A percentile compares a stretch with the other conserved stretches of the same genome.
Conservation (phyloP, 805 yeast species). For the Myxozyma neglecta region DNA sequence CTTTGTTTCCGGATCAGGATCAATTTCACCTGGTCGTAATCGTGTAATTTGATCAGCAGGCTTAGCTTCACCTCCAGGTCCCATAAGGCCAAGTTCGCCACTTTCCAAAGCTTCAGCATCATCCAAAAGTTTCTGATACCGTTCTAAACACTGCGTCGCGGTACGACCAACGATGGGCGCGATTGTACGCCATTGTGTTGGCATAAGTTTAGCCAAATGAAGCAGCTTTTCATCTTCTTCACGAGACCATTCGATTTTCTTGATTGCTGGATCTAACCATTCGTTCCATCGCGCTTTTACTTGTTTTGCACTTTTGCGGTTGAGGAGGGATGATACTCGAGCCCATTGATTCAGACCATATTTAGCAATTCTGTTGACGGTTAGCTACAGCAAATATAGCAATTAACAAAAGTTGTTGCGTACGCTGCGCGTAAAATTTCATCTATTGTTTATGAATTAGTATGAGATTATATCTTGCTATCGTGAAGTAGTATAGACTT, state of each 20-base stretch:
- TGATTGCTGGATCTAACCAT: slow-evolving; percentile 73
- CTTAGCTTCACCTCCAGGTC: slow-evolving; percentile 55
- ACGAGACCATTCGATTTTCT: slow-evolving; percentile 64
- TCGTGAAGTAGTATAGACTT: slow-evolving; percentile 8
- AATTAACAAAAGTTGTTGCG: neutral
- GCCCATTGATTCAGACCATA: slow-evolving; percentile 96
- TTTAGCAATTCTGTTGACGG: slow-evolving; percentile 56
- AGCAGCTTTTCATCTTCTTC: slow-evolving; percentile 76
- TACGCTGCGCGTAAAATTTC: slow-evolving; percentile 82
- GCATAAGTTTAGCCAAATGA: slow-evolving; percentile 65
- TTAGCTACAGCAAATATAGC: neutral
- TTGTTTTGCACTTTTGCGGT: slow-evolving; percentile 85
- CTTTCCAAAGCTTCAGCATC: slow-evolving; percentile 46
- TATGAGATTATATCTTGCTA: slow-evolving; percentile 27
- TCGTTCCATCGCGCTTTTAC: slow-evolving; percentile 93
- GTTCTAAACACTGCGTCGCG: slow-evolving; percentile 79
- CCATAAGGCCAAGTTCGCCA: slow-evolving; percentile 46
- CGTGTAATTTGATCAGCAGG: slow-evolving; percentile 41
- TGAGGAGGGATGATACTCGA: slow-evolving; percentile 80
- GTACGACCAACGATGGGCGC: slow-evolving; percentile 79
- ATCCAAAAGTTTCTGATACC: slow-evolving; percentile 72
- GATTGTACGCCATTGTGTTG: slow-evolving; percentile 95
- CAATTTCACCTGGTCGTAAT: slow-evolving; percentile 55
- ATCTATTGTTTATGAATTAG: slow-evolving; percentile 46
- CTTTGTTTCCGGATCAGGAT: slow-evolving; percentile 69